Conservation (phyloP, 352 stramenopile species). For the Phytopythium boreale region DNA sequence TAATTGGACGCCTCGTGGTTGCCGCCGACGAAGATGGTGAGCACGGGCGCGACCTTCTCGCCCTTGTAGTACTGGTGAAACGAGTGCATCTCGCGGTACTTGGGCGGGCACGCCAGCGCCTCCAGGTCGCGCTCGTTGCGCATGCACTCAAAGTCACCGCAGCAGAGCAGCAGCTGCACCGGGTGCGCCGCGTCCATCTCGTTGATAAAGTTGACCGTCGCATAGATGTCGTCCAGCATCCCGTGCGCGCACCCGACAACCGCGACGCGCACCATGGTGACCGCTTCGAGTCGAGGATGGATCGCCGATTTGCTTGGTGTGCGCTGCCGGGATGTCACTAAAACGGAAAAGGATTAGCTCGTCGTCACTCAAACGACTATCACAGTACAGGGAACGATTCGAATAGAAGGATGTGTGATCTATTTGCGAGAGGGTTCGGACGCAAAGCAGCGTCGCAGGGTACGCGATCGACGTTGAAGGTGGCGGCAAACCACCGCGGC, state of each 20-base stretch:
- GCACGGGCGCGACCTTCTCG: constrained; percentile 88
- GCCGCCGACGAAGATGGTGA: constrained; percentile 97
- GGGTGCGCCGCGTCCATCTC: constrained; percentile 64
- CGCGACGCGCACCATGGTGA: constrained; percentile 72
- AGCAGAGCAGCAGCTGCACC: constrained; percentile 97
- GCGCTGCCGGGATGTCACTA: background rate
- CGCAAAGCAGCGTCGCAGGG: background rate
- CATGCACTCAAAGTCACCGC: constrained; percentile 98
- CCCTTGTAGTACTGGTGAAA: constrained; percentile 98
- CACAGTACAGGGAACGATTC: background rate
- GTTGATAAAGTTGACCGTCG: constrained; percentile 91
- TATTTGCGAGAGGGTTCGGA: background rate
- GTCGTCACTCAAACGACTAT: background rate
- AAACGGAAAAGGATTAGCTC: background rate
- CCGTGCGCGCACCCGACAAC: constrained; percentile 99
- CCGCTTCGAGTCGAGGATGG: background rate
- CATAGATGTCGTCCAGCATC: constrained; percentile 98
- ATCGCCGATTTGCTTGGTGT: background rate
- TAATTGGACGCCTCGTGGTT: constrained; percentile 99
- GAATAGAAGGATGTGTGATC: background rate
- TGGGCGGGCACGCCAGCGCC: constrained; percentile 93
- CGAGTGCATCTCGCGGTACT: constrained; percentile 91
- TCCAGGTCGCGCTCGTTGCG: constrained; percentile 94
- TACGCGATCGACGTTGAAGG: background rate
- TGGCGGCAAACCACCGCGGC: background rate